These are phyloP conservation scores for Amanita rubescens DNA, from an alignment of 768 basidiomycete genomes.

Conservation along the genomic window DNA sequence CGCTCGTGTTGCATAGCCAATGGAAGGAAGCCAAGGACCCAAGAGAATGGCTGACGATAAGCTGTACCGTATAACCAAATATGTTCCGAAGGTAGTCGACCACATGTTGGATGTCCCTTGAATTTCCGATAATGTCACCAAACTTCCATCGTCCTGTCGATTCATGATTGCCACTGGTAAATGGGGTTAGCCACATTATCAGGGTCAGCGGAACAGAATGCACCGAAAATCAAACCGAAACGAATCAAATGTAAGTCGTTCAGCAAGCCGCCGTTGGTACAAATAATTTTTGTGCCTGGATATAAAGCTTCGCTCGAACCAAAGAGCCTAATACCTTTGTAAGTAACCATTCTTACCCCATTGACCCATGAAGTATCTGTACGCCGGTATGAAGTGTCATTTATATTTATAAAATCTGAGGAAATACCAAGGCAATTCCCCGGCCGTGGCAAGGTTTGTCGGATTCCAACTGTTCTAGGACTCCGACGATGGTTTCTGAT, in stretches of 20 bases:
- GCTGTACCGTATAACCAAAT: conserved; percentile 62
- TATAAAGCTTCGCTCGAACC: not conserved
- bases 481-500: conserved; percentile 36
- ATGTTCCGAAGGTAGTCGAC: conserved; percentile 49
- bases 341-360: conserved; percentile 51
- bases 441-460: conserved; percentile 44
- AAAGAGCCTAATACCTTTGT: not conserved
- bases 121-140: conserved; percentile 50
- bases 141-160: conserved; percentile 60
- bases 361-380: conserved; percentile 72
- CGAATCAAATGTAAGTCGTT: conserved; percentile 62
- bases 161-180: conserved; percentile 66
- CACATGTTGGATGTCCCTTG: conserved; percentile 60
- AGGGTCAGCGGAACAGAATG: conserved; percentile 14
- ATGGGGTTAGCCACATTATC: not conserved
- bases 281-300: conserved; percentile 80
- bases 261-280: conserved; percentile 67
- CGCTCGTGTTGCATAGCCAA: conserved; percentile 61
- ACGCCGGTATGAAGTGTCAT: not conserved
- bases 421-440: conserved; percentile 58
- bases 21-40: conserved; percentile 60
- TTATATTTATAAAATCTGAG: no score
- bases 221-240: conserved; percentile 87
- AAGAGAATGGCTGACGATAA: conserved; percentile 74
- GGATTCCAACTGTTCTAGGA: conserved; percentile 54